Evolutionary conservation across 2,329 filamentous ascomycete genomes (phyloP).

Genomic region (Hypoxylon sp.): DNA sequence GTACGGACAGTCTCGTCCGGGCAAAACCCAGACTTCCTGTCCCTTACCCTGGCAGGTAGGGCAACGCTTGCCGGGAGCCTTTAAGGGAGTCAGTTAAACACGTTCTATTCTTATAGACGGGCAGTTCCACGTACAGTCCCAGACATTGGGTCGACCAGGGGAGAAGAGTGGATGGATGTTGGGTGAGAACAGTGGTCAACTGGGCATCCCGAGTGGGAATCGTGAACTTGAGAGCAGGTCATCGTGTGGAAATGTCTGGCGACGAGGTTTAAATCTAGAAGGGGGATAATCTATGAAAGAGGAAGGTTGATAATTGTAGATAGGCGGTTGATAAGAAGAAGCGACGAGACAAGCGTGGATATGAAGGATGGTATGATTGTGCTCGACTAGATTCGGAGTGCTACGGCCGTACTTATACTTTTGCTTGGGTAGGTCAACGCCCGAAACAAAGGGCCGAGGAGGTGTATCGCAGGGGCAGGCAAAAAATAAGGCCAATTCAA

Average conservation of each 20-base stretch:
- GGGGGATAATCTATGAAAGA: slow-evolving; percentile 25
- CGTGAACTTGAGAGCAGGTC: slow-evolving; percentile 33
- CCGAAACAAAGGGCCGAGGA: slow-evolving; percentile 42
- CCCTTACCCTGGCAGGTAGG: slow-evolving; percentile 44
- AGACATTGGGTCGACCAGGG: slow-evolving; percentile 39
- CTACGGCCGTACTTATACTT: slow-evolving; percentile 47
- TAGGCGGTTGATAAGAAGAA: slow-evolving; percentile 8
- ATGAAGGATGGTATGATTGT: slow-evolving; percentile 41
- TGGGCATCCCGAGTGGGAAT: slow-evolving; percentile 26
- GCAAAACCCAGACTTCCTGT: slow-evolving; percentile 43
- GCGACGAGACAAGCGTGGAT: slow-evolving; percentile 36
- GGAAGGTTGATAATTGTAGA: slow-evolving; percentile 27
- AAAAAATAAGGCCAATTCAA: slow-evolving; percentile 32
- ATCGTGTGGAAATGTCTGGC: slow-evolving; percentile 28
- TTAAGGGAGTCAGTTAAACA: slow-evolving; percentile 29
- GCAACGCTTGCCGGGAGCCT: slow-evolving; percentile 46
- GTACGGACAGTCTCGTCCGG: slow-evolving; percentile 43
- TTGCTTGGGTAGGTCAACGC: slow-evolving; percentile 30
- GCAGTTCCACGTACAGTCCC: slow-evolving; percentile 41
- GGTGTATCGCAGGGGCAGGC: slow-evolving; percentile 35
- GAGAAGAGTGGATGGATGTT: slow-evolving; percentile 21
- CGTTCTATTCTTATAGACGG: slow-evolving; percentile 15
- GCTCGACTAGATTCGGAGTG: slow-evolving; percentile 28
- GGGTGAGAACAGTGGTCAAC: slow-evolving; percentile 22
- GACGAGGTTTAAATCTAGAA: slow-evolving; percentile 12